Percentiles rank a stretch among this genome's conserved stretches.
Evolutionary conservation across 306 rosid genomes (phyloP).

Genomic region (Rosa lucieae): DNA sequence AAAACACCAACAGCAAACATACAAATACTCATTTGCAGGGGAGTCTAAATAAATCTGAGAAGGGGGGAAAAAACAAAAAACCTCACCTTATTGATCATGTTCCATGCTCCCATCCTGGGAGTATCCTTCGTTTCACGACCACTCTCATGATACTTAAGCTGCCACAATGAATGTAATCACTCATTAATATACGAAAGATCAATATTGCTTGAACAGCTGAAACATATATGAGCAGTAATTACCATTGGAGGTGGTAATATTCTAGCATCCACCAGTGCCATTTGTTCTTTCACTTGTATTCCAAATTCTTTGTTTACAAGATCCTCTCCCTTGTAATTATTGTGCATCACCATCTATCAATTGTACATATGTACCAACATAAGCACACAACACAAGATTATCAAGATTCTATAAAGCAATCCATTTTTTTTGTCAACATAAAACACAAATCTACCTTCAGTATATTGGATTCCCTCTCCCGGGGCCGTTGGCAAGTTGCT

Average conservation of each 20-base stretch:
- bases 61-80: background rate
- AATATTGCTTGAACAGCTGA: background rate
- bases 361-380: background rate
- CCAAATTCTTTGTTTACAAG: conserved; percentile 43
- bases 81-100: conserved; percentile 77
- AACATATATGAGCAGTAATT: background rate
- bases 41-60: background rate
- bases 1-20: background rate
- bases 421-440: background rate
- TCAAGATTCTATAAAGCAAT: background rate
- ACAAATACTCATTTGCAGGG: background rate
- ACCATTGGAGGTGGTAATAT: conserved; percentile 72
- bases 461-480: conserved; percentile 20
- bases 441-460: conserved; percentile 25
- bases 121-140: conserved; percentile 44
- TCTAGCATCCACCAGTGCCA: conserved; percentile 48
- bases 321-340: conserved; percentile 22
- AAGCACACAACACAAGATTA: background rate
- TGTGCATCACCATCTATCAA: conserved; percentile 34
- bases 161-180: background rate
- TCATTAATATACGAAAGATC: background rate
- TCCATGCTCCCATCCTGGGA: conserved; percentile 80
- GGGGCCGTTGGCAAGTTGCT: conserved; percentile 79
- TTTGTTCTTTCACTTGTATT: conserved; percentile 33
- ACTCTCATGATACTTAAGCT: conserved; percentile 60